Evolutionary conservation across 345 rosid genomes (phyloP), one percentile per base, ranked within the genome.

Genomic region (Camelina hispida): DNA sequence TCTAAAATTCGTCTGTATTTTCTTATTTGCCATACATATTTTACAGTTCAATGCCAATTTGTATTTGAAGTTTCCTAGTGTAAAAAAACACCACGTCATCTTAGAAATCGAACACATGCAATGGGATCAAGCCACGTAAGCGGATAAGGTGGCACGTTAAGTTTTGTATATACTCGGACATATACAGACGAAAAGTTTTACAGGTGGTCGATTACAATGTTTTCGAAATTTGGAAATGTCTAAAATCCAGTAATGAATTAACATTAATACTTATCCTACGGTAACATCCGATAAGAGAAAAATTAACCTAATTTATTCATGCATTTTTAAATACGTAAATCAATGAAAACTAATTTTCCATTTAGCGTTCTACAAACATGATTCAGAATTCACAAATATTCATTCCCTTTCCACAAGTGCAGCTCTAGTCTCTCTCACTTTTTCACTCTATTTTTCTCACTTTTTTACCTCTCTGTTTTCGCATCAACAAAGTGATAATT

Each of bases 41-140:
- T 7, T 15, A 4, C 37, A 28, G n/a, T 5, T 35, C 58, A 34
- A 32, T 34, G 13, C 28, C 42, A 32, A 66, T 2, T 34, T 66
- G 59, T 17, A 66, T 2, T 34, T 66, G 59, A 66, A 34, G 65
- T 48, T 47, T 71, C 32, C 37, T 34, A 34, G 48, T n/a, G 57
- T 58, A 60, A 72, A 50, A 60, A 59, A 37, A 5, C 59, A 51
- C 68, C 46, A 61, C 53, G 61, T 61, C 76, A 51, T 38, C 16
- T 50, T 18, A 37, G 60, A 72, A 71, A 72, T 72, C 76, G 25
- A 61, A 50, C 16, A 4, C 20, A 25, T 15, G 40, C 61, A 61
- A 30, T 73, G 8, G 43, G 54, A 73, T 62, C 0, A 9, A 28
- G 55, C 63, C 77, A 72, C 77, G 77, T 63, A 14, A 22, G 17